Percentiles rank a stretch among this genome's conserved stretches.
These are phyloP conservation scores for Penicillium sclerotiorum DNA, from an alignment of 2,329 filamentous ascomycete genomes.

Conservation along the genomic window DNA sequence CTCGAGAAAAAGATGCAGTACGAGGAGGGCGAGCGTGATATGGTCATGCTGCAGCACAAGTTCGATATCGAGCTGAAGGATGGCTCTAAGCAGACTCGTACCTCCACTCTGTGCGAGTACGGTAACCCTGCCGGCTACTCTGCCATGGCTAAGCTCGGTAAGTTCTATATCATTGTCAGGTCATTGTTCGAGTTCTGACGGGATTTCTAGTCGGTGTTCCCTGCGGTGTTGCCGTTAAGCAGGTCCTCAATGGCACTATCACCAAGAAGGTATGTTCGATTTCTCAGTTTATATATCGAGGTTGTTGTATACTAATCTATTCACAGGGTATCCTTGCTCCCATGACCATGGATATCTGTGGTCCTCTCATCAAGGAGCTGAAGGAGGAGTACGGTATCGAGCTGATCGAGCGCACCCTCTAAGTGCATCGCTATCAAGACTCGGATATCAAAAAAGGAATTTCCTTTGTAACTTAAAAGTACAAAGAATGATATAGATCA, in stretches of 20 bases:
- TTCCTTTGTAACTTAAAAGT: slow-evolving; percentile 7
- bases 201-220: slow-evolving; percentile 66
- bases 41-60: slow-evolving; percentile 66
- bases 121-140: slow-evolving; percentile 77
- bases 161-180: not conserved
- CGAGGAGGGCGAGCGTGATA: slow-evolving; percentile 77
- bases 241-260: slow-evolving; percentile 75
- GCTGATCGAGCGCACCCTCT: slow-evolving; percentile 67
- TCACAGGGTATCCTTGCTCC: slow-evolving; percentile 70
- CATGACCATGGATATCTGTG: slow-evolving; percentile 70
- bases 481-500: slow-evolving; percentile 17
- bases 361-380: slow-evolving; percentile 74
- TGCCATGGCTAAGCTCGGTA: slow-evolving; percentile 73
- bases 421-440: too few species aligned
- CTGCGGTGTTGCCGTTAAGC: slow-evolving; percentile 73
- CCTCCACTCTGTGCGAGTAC: slow-evolving; percentile 81
- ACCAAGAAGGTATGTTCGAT: slow-evolving; percentile 58
- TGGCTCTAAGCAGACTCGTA: slow-evolving; percentile 74
- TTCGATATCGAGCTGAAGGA: slow-evolving; percentile 84
- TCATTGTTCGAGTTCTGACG: not conserved
- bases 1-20: slow-evolving; percentile 93
- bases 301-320: not conserved
- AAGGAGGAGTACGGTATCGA: slow-evolving; percentile 76
- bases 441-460: not conserved
- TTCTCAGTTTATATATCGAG: not conserved